Conservation (phyloP, 2,329 filamentous ascomycete species). For the Penicillium sp. region DNA sequence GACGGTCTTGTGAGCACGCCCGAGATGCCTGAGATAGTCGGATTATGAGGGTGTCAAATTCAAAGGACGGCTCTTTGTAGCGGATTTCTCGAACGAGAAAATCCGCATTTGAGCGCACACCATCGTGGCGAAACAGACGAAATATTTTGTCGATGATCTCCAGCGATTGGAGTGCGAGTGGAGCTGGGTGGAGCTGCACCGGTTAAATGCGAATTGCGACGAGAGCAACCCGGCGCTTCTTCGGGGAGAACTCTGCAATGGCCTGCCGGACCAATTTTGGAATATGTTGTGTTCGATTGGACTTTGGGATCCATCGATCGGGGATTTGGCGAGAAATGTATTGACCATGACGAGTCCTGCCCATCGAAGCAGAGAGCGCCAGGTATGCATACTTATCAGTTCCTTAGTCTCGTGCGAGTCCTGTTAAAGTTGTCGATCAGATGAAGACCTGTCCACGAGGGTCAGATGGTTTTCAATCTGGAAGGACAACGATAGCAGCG, state of each 20-base stretch:
- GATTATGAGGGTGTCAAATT: not conserved
- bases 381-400: constrained; percentile 6
- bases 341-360: not conserved
- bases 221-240: constrained; percentile 3
- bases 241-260: not conserved
- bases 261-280: too few relatives aligned
- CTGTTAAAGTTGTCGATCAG: not conserved
- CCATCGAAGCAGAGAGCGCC: not conserved
- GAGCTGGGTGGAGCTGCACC: constrained; percentile 8
- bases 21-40: not conserved
- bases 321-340: not conserved
- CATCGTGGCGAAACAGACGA: constrained; percentile 18
- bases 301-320: constrained; percentile 1
- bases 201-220: constrained; percentile 1
- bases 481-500: not conserved
- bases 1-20: not conserved
- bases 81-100: not conserved
- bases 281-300: not conserved
- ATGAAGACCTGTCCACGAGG: not conserved
- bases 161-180: constrained; percentile 5
- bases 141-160: constrained; percentile 16
- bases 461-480: not conserved
- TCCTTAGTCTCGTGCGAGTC: not conserved
- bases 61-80: not conserved
- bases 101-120: constrained; percentile 1